phyloP scores from a whole-genome alignment of 768 basidiomycete genomes.

The Naganishia vaughanmartiniae region DNA sequence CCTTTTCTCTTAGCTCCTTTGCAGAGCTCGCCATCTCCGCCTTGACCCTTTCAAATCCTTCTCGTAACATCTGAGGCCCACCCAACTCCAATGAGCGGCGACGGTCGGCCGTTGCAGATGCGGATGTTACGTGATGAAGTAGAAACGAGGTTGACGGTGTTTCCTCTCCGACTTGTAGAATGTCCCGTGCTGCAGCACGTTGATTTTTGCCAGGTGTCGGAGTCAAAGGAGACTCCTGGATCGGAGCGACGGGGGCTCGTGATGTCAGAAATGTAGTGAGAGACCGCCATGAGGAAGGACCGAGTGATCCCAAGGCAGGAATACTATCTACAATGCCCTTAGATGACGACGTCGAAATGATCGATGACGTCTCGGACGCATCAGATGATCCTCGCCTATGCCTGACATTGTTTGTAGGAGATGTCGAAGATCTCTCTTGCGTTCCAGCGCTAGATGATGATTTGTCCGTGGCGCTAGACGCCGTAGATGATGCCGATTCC shows the following conservation, averaged over 20 bases:
- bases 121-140: conserved; percentile 32
- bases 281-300: conserved; percentile 7
- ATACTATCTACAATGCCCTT: not conserved
- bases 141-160: conserved; percentile 15
- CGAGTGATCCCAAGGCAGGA: not conserved
- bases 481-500: not conserved
- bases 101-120: conserved; percentile 39
- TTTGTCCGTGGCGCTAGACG: not conserved
- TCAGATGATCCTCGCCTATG: not conserved
- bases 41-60: conserved; percentile 47
- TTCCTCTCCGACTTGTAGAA: not conserved
- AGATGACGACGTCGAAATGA: not conserved
- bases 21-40: conserved; percentile 47
- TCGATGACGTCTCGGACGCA: conserved; percentile 7
- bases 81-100: conserved; percentile 42
- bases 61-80: conserved; percentile 39
- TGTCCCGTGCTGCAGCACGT: not conserved
- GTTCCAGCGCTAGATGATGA: not conserved
- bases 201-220: conserved; percentile 9
- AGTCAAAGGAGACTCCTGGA: conserved; percentile 8
- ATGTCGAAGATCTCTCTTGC: too few species aligned
- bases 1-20: conserved; percentile 43
- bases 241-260: not conserved
- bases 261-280: conserved; percentile 2
- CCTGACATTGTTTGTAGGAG: not conserved